These are phyloP conservation scores for Bertia moriformis DNA, from an alignment of 2,329 filamentous ascomycete genomes.

Conservation along the genomic window DNA sequence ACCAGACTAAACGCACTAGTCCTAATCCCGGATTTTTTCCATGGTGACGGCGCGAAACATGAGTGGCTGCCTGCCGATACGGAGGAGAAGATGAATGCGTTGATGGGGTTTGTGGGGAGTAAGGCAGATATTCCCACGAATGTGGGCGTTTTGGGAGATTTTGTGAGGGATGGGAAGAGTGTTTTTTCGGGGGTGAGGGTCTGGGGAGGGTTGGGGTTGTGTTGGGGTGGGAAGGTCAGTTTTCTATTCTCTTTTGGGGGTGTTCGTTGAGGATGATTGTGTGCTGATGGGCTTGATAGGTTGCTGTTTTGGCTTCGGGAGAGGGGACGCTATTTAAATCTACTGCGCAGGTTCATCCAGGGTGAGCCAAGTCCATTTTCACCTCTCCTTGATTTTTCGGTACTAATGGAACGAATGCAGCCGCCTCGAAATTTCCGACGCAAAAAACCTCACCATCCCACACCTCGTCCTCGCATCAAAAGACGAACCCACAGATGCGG, in stretches of 20 bases:
- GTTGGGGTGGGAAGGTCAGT: conserved; percentile 30
- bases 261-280: conserved; percentile 1
- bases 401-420: conserved; percentile 5
- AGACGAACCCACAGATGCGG: conserved; percentile 26
- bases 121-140: conserved; percentile 14
- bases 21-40: conserved; percentile 23
- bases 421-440: conserved; percentile 22
- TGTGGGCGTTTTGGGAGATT: conserved; percentile 13
- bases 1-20: conserved; percentile 19
- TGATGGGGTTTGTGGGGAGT: conserved; percentile 15
- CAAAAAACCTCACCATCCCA: conserved; percentile 24
- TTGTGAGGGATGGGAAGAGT: conserved; percentile 14
- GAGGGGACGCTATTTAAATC: conserved; percentile 20
- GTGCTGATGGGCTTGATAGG: conserved; percentile 7
- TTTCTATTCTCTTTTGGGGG: conserved; percentile 1
- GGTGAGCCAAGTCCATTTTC: conserved; percentile 6
- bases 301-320: conserved; percentile 20
- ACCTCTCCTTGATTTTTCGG: conserved; percentile 4
- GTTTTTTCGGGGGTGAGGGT: conserved; percentile 19
- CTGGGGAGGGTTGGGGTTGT: conserved; percentile 30
- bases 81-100: conserved; percentile 21
- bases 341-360: conserved; percentile 16
- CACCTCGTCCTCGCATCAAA: conserved; percentile 33
- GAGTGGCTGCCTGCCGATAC: conserved; percentile 23
- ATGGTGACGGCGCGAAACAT: conserved; percentile 16